phyloP scores from a whole-genome alignment of 1,284 basidiomycete species.

The Psilocybe mexicana region DNA sequence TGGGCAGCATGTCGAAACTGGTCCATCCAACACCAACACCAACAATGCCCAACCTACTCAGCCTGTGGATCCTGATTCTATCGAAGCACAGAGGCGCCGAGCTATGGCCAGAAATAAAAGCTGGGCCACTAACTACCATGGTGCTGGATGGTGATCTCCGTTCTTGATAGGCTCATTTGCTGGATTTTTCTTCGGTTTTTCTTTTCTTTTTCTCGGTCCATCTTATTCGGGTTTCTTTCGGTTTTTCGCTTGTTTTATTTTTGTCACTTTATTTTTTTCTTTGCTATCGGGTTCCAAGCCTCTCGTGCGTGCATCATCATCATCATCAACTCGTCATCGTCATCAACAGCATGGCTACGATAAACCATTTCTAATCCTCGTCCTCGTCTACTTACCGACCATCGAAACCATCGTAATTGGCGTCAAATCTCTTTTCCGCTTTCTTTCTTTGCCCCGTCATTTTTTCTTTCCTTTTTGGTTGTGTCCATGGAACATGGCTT shows the following conservation, averaged over 20 bases:
- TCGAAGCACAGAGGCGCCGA: conserved; percentile 10
- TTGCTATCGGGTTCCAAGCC: background rate
- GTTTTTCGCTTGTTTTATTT: background rate
- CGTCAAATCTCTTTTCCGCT: background rate
- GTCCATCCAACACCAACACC: background rate
- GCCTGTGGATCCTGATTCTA: too few relatives aligned
- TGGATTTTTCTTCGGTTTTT: conserved; percentile 9
- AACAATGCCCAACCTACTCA: too few relatives aligned
- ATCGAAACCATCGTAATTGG: background rate
- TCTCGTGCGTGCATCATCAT: background rate
- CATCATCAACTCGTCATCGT: background rate
- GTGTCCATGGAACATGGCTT: background rate
- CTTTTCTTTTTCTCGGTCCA: conserved; percentile 7
- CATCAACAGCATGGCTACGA: background rate
- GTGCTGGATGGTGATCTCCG: conserved; percentile 55
- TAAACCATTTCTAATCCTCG: background rate
- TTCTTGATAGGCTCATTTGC: background rate
- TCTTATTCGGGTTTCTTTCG: background rate
- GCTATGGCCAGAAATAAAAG: conserved; percentile 62
- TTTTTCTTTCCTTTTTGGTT: background rate
- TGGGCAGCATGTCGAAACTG: background rate
- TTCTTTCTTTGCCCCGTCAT: background rate
- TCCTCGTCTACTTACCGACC: background rate
- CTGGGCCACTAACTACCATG: conserved; percentile 71
- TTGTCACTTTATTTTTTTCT: background rate